Evolutionary conservation across 75 land plant species (phyloP).

Genomic region (Sequoia sempervirens): DNA sequence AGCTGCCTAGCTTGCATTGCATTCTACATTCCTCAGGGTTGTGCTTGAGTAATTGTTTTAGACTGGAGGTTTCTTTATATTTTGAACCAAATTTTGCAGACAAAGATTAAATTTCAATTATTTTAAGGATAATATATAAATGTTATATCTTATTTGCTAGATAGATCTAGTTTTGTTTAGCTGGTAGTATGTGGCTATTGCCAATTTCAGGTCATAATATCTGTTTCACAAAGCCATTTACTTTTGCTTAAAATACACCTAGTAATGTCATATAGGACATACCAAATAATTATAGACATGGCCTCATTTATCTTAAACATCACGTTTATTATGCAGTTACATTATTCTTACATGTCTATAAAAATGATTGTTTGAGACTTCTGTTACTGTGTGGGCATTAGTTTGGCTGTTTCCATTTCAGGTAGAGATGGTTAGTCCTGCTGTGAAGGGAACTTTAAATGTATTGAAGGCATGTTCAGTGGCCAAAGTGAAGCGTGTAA

Average conservation of each 20-base stretch:
- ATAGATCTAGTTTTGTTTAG: background rate
- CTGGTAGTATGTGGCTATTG: background rate
- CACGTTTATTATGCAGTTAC: background rate
- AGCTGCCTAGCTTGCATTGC: background rate
- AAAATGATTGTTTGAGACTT: background rate
- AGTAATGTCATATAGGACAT: background rate
- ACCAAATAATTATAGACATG: background rate
- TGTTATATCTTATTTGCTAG: background rate
- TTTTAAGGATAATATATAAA: background rate
- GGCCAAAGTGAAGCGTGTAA: conserved; percentile 54
- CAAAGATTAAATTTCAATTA: background rate
- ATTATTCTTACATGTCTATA: background rate
- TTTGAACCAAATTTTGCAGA: background rate
- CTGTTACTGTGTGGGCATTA: background rate
- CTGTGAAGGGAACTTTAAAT: conserved; percentile 74
- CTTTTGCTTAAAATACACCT: background rate
- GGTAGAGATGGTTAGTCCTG: conserved; percentile 65
- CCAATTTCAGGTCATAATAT: background rate
- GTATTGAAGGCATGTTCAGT: conserved; percentile 65
- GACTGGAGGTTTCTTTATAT: background rate
- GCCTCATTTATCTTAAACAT: background rate
- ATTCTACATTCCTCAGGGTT: background rate
- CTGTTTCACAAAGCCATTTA: background rate
- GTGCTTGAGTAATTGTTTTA: background rate
- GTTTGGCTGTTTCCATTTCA: conserved; percentile 17